phyloP scores from a whole-genome alignment of 1,284 basidiomycete species.

The Microbotryum saponariae region DNA sequence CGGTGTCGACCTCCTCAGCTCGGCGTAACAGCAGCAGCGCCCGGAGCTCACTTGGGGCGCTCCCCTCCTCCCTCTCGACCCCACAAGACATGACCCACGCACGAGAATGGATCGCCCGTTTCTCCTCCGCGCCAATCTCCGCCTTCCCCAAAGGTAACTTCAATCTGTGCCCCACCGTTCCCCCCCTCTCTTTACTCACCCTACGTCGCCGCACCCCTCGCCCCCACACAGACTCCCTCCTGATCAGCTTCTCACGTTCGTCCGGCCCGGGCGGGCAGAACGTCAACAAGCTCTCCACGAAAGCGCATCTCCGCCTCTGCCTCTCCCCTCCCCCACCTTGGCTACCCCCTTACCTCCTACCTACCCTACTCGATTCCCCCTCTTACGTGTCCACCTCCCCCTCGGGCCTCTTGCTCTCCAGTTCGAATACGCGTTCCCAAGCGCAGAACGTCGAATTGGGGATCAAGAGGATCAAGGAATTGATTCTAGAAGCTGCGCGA shows the following conservation, averaged over 20 bases:
- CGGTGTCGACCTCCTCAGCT: too few species aligned
- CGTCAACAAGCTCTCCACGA: conserved; percentile 36
- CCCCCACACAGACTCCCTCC: conserved; percentile 13
- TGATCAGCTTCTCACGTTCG: conserved; percentile 29
- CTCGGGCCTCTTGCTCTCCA: conserved; percentile 19
- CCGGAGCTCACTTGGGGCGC: too few species aligned
- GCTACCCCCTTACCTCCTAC: conserved; percentile 20
- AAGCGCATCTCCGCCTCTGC: conserved; percentile 31
- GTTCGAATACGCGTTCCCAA: conserved; percentile 16
- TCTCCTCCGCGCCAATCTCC: too few species aligned
- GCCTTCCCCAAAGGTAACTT: too few species aligned
- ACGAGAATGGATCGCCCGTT: too few species aligned
- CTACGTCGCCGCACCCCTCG: too few species aligned
- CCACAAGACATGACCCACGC: too few species aligned
- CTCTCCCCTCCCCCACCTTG: conserved; percentile 6
- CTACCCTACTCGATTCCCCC: conserved; percentile 12
- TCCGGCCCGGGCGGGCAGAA: conserved; percentile 36
- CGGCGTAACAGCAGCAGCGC: too few species aligned
- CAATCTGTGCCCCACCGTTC: too few species aligned
- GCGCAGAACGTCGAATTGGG: conserved; percentile 20
- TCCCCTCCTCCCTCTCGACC: too few species aligned
- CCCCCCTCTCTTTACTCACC: too few species aligned
- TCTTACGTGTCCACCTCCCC: conserved; percentile 15
- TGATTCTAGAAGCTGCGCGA: conserved; percentile 21
- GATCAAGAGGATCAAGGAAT: conserved; percentile 18